Evolutionary conservation across 305 asterid species (phyloP).

Genomic region (Solanum hybrid): DNA sequence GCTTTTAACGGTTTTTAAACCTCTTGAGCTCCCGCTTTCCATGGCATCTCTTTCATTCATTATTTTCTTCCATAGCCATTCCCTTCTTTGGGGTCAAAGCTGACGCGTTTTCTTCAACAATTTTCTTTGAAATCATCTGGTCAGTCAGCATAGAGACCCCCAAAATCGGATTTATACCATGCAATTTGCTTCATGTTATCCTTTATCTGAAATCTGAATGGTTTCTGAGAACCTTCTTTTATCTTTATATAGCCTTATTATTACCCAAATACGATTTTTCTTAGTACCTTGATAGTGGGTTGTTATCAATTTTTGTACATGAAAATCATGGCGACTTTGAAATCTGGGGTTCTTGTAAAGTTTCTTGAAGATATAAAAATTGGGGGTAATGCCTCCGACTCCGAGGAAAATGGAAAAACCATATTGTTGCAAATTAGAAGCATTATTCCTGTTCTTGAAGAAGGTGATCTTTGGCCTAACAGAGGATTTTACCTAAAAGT

Average conservation of each 20-base stretch:
- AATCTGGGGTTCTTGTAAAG: slow-evolving; percentile 48
- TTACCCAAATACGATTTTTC: neutral
- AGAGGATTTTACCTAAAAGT: slow-evolving; percentile 62
- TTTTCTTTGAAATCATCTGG: neutral
- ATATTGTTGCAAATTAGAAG: slow-evolving; percentile 54
- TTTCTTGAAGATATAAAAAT: slow-evolving; percentile 51
- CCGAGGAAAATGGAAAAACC: slow-evolving; percentile 28
- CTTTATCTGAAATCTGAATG: neutral
- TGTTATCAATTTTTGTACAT: neutral
- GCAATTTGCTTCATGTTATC: neutral
- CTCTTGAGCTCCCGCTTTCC: neutral
- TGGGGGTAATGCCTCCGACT: slow-evolving; percentile 6
- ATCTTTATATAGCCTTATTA: neutral
- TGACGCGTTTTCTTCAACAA: neutral
- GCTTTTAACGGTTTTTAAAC: neutral
- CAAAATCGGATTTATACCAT: neutral
- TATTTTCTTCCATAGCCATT: neutral
- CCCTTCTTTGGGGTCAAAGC: neutral
- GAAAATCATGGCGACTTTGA: slow-evolving; percentile 38
- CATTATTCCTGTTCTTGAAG: slow-evolving; percentile 69
- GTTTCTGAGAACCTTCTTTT: neutral
- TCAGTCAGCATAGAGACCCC: neutral
- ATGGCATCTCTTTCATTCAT: neutral
- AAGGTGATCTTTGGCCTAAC: slow-evolving; percentile 73
- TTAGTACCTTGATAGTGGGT: neutral